Evolutionary conservation across 2,329 filamentous ascomycete species (phyloP).

Genomic region (Metarhizium humberi): DNA sequence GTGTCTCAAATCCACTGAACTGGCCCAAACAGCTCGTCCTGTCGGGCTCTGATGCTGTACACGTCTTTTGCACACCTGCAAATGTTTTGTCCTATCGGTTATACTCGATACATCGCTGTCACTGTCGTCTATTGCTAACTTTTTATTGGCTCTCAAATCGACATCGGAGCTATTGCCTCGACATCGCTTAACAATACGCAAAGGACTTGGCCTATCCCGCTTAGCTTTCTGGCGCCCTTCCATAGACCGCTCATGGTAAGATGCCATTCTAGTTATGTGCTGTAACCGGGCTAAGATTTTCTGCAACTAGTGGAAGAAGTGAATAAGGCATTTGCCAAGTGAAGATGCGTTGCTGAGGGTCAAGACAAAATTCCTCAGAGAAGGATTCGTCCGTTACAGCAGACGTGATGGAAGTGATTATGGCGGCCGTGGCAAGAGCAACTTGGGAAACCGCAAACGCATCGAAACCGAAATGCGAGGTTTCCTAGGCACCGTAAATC

Average conservation of each 20-base stretch:
- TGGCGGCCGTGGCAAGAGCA: conserved; percentile 3
- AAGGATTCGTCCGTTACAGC: not conserved
- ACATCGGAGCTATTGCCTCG: not conserved
- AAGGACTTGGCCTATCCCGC: conserved; percentile 30
- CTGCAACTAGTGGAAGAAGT: not conserved
- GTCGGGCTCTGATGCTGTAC: not conserved
- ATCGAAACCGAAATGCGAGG: not conserved
- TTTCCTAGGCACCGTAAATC: not conserved
- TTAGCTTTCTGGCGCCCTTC: not conserved
- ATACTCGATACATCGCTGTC: conserved; percentile 2
- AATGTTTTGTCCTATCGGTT: not conserved
- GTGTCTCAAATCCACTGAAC: conserved; percentile 6
- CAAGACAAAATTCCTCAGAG: not conserved
- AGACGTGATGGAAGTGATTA: not conserved
- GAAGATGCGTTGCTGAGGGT: not conserved
- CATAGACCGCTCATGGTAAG: conserved; percentile 8
- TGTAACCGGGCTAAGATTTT: not conserved
- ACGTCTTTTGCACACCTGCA: conserved; percentile 9
- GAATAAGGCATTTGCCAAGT: not conserved
- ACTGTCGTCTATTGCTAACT: not conserved
- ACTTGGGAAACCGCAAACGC: not conserved
- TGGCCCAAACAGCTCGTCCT: conserved; percentile 2
- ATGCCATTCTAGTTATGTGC: conserved; percentile 23
- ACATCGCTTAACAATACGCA: conserved; percentile 39
- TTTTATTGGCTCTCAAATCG: not conserved